These are phyloP conservation scores for Pleomassaria siparia DNA, from an alignment of 2,329 filamentous ascomycete genomes.

Conservation along the genomic window DNA sequence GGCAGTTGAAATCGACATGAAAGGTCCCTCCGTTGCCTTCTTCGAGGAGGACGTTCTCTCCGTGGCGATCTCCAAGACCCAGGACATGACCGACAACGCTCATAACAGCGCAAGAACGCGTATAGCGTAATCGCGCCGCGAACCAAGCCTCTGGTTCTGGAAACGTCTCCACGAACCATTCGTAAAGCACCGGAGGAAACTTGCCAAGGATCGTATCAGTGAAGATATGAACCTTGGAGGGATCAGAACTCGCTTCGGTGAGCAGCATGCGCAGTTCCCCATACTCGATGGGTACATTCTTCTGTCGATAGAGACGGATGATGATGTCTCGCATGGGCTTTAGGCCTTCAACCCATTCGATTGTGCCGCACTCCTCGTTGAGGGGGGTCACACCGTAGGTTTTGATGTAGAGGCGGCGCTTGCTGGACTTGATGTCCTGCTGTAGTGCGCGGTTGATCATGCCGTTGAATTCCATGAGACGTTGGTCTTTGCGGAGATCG, in stretches of 20 bases:
- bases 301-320: slow-evolving; percentile 73
- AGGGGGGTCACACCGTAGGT: slow-evolving; percentile 96
- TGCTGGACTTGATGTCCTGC: slow-evolving; percentile 85
- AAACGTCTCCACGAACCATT: slow-evolving; percentile 96
- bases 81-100: slow-evolving; percentile 98
- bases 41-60: slow-evolving; percentile 94
- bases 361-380: slow-evolving; percentile 95
- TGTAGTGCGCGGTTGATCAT: slow-evolving; percentile 97
- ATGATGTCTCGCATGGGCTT: slow-evolving; percentile 93
- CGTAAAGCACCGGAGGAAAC: slow-evolving; percentile 82
- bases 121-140: slow-evolving; percentile 82
- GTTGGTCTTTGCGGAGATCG: slow-evolving; percentile 94
- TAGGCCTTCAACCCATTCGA: slow-evolving; percentile 97
- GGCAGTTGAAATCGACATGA: slow-evolving; percentile 99
- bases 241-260: slow-evolving; percentile 65
- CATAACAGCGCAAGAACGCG: slow-evolving; percentile 95
- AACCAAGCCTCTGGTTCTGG: slow-evolving; percentile 94
- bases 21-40: slow-evolving; percentile 91
- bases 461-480: slow-evolving; percentile 98
- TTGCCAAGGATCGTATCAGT: slow-evolving; percentile 66
- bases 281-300: slow-evolving; percentile 65
- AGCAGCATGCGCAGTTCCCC: slow-evolving; percentile 65
- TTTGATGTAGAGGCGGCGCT: slow-evolving; percentile 81
- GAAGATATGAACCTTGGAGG: slow-evolving; percentile 69
- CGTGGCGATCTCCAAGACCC: slow-evolving; percentile 89